Evolutionary conservation across 2,329 filamentous ascomycete species (phyloP).

Genomic region (Cryphonectria carpinicola): DNA sequence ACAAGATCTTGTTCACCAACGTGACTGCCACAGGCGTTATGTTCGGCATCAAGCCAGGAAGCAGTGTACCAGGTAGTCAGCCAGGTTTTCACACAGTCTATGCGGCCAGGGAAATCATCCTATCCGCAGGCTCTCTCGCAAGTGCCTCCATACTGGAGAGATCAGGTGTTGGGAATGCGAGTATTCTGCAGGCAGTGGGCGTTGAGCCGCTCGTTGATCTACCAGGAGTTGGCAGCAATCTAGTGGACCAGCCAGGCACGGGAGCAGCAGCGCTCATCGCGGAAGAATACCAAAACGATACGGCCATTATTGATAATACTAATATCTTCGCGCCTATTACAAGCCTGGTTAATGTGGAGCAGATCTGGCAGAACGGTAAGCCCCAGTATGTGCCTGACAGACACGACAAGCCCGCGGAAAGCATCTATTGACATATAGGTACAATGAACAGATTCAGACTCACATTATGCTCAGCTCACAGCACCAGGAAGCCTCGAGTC

Average conservation of each 20-base stretch:
- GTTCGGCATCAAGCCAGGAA: constrained; percentile 9
- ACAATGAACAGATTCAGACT: not conserved
- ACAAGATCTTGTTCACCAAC: constrained; percentile 22
- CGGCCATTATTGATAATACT: constrained; percentile 30
- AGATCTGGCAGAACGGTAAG: constrained; percentile 28
- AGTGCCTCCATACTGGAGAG: constrained; percentile 24
- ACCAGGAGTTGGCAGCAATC: constrained; percentile 24
- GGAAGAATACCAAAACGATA: constrained; percentile 31
- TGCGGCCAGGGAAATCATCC: constrained; percentile 21
- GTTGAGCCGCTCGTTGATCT: constrained; percentile 20
- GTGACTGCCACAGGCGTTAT: constrained; percentile 5
- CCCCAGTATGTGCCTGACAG: too few relatives aligned
- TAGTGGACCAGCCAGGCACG: constrained; percentile 33
- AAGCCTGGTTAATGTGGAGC: constrained; percentile 32
- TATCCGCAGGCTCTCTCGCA: constrained; percentile 26
- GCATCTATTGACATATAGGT: not conserved
- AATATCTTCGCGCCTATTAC: constrained; percentile 33
- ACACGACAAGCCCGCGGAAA: not conserved
- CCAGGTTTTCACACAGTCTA: not conserved
- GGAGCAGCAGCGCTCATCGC: constrained; percentile 30
- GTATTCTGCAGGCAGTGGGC: constrained; percentile 12
- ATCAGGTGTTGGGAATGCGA: constrained; percentile 19
- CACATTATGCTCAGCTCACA: not conserved
- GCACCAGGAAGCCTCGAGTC: constrained; percentile 12
- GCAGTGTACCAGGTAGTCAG: constrained; percentile 4